These are phyloP conservation scores for Chenopodium quinoa DNA, from an alignment of 148 eudicot genomes.

Conservation along the genomic window DNA sequence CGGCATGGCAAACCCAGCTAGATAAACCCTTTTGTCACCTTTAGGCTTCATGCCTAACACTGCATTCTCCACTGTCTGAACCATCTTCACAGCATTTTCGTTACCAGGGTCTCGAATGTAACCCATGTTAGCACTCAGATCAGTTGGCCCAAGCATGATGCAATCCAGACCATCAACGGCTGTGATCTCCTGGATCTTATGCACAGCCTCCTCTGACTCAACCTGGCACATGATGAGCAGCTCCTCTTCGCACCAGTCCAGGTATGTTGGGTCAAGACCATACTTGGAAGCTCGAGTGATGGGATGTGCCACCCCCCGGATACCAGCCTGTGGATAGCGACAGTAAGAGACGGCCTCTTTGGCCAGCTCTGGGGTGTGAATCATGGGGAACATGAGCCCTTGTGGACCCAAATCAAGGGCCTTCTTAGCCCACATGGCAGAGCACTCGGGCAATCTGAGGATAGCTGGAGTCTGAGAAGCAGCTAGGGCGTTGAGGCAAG, in stretches of 20 bases:
- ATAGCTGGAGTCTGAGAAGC: constrained; percentile 57
- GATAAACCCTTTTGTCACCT: constrained; percentile 35
- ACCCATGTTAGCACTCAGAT: constrained; percentile 76
- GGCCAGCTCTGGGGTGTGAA: constrained; percentile 48
- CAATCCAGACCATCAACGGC: constrained; percentile 80
- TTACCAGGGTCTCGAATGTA: constrained; percentile 67
- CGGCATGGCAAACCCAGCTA: constrained; percentile 74
- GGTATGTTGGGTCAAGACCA: constrained; percentile 53
- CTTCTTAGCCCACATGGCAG: constrained; percentile 68
- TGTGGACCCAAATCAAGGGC: constrained; percentile 79
- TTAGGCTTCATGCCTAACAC: constrained; percentile 37
- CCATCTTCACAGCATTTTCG: constrained; percentile 51
- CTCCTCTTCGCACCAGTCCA: constrained; percentile 59
- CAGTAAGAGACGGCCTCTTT: constrained; percentile 59
- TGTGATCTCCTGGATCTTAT: constrained; percentile 53
- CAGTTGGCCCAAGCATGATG: constrained; percentile 68
- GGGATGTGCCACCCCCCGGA: constrained; percentile 73
- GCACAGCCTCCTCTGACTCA: constrained; percentile 54
- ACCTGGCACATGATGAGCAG: constrained; percentile 81
- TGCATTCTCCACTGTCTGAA: constrained; percentile 49
- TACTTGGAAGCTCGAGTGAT: constrained; percentile 61
- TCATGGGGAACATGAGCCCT: constrained; percentile 86
- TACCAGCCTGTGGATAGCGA: constrained; percentile 55
- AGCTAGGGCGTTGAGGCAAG: constrained; percentile 65
- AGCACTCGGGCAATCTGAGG: constrained; percentile 60